Evolutionary conservation across 2,329 filamentous ascomycete genomes (phyloP).

Genomic region (Scorias spongiosa): DNA sequence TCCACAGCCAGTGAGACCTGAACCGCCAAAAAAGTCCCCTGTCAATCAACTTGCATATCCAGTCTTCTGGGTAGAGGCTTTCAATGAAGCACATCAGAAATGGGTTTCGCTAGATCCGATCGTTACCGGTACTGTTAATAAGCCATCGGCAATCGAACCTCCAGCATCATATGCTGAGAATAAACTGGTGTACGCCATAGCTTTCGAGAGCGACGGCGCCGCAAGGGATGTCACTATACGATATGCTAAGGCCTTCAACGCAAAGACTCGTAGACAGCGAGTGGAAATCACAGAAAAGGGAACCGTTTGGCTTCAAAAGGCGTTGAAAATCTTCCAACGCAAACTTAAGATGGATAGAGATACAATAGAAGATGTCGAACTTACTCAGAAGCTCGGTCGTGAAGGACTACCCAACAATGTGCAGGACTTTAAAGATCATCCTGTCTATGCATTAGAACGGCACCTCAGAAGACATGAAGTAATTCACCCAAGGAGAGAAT

Average conservation of each 20-base stretch:
- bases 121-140: constrained; percentile 65
- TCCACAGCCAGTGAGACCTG: constrained; percentile 1
- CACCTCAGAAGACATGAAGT: constrained; percentile 77
- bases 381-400: constrained; percentile 52
- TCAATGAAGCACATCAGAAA: constrained; percentile 73
- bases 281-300: constrained; percentile 52
- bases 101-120: constrained; percentile 83
- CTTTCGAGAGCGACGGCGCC: constrained; percentile 65
- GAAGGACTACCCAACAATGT: constrained; percentile 43
- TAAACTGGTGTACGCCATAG: constrained; percentile 66
- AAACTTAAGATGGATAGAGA: constrained; percentile 46
- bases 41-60: constrained; percentile 62
- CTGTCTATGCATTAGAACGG: constrained; percentile 54
- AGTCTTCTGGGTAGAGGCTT: constrained; percentile 87
- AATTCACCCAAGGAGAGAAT: constrained; percentile 53
- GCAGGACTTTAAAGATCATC: constrained; percentile 27
- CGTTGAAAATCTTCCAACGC: constrained; percentile 30
- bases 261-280: constrained; percentile 72
- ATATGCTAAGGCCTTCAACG: constrained; percentile 77
- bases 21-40: constrained; percentile 20
- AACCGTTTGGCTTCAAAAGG: constrained; percentile 39
- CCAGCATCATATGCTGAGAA: constrained; percentile 65
- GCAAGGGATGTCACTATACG: constrained; percentile 75
- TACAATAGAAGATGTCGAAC: constrained; percentile 66
- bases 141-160: constrained; percentile 64